Base-by-base conservation (phyloP, 257 asterid species). In the Thymus mandschuricus region DNA sequence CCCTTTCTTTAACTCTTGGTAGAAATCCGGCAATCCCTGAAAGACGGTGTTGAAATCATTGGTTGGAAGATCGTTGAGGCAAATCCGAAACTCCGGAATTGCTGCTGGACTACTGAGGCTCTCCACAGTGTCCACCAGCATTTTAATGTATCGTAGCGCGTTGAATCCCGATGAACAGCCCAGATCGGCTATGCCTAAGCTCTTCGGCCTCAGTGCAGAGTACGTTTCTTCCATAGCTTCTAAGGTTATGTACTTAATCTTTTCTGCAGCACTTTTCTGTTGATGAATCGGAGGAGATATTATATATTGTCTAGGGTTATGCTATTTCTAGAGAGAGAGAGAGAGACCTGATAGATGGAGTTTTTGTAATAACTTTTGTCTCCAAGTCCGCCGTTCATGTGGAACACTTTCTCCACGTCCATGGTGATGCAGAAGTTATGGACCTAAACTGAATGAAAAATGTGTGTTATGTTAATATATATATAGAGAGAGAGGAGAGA, bases 161-260 rank as follows among this genome's bases (percentile, higher is more conserved):
- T 88, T 86, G 1, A 84, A 86, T 1, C 89, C 95, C 0, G 91
- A 80, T 10, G 95, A 84, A 38, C 95, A 88, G 6, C 95, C 95
- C 34, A 86, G 79, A 57, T 86, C 91, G 8, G 95, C 95, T 60
- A 88, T 75, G 10, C 86, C 87, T 52, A 87, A 12, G 88, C 88
- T 85, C 61, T 61, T 62, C 1, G 89, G 91, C 38, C 12, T 64
- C 30, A 80, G 60, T 4, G 75, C 64, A 3, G 46, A 10, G 51
- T 76, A 80, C n/a, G 83, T 79, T 68, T 81, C 64, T 75, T 85
- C 76, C 6, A 87, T 74, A 48, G 83, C 75, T 69, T 83, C 85
- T 41, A 82, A 48, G 40, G 82, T 80, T 71, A 85, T 59, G 68
- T 68, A 78, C 61, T 80, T 85, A 69, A 79, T 84, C 71, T 56